phyloP scores from a whole-genome alignment of 73 alveolate species.

The Tetrahymena malaccensis region DNA sequence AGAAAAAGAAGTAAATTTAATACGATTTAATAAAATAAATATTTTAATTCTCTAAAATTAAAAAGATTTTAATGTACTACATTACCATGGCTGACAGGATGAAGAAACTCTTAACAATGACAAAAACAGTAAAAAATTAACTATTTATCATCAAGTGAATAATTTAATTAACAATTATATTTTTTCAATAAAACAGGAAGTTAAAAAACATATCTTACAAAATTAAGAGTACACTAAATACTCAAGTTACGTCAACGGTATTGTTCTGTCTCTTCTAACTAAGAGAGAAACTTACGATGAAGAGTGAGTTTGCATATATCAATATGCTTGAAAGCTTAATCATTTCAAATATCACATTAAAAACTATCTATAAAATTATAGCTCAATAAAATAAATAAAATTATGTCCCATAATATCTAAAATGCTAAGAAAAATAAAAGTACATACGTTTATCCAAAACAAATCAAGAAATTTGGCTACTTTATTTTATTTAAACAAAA shows the following conservation, averaged over 20 bases:
- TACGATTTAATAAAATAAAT: not conserved
- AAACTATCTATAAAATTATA: not conserved
- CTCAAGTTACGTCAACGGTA: not conserved
- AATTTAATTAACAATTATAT: not conserved
- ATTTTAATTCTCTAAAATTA: not conserved
- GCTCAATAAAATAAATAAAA: not conserved
- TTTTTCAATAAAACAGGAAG: not conserved
- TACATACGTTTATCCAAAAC: too few species aligned
- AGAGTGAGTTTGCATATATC: not conserved
- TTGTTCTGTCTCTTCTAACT: not conserved
- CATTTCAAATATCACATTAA: not conserved
- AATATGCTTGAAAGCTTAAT: not conserved
- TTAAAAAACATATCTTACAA: not conserved
- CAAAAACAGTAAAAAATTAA: not conserved
- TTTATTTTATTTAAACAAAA: too few species aligned
- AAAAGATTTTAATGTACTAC: not conserved
- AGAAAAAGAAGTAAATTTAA: constrained; percentile 44
- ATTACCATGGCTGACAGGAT: not conserved
- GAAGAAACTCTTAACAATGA: not conserved
- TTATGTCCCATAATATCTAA: not conserved
- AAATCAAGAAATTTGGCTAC: too few species aligned
- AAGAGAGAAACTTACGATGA: not conserved
- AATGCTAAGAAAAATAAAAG: not conserved
- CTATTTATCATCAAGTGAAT: not conserved
- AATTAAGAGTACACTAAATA: not conserved